Conservation (phyloP, 2,329 filamentous ascomycete genomes). For the Aureobasidium sp. region DNA sequence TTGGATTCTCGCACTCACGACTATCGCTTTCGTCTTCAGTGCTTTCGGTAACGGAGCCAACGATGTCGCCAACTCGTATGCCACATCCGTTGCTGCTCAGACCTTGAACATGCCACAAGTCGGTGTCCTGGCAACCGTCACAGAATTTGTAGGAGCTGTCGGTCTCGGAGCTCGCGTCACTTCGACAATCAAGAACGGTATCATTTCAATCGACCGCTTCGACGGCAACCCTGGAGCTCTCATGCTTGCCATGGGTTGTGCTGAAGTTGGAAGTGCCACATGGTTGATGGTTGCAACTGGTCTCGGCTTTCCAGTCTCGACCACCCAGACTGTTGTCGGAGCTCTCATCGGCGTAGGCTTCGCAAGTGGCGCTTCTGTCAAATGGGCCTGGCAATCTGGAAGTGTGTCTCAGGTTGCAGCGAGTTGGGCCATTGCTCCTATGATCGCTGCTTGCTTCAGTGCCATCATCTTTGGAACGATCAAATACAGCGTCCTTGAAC, state of each 20-base stretch:
- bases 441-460: slow-evolving; percentile 39
- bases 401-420: slow-evolving; percentile 6
- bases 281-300: slow-evolving; percentile 50
- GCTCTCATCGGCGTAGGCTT: slow-evolving; percentile 52
- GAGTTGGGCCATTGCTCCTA: slow-evolving; percentile 41
- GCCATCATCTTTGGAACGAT: slow-evolving; percentile 41
- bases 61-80: slow-evolving; percentile 44
- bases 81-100: slow-evolving; percentile 42
- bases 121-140: slow-evolving; percentile 39
- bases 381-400: slow-evolving; percentile 24
- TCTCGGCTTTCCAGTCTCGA: slow-evolving; percentile 50
- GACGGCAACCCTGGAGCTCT: slow-evolving; percentile 35
- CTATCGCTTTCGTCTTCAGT: neutral
- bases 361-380: slow-evolving; percentile 32
- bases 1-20: neutral
- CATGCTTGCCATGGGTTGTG: slow-evolving; percentile 37
- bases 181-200: slow-evolving; percentile 52
- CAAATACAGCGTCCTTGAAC: slow-evolving; percentile 42
- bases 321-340: slow-evolving; percentile 52
- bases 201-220: slow-evolving; percentile 45
- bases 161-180: slow-evolving; percentile 46
- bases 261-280: slow-evolving; percentile 37
- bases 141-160: slow-evolving; percentile 45
- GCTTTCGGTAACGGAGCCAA: slow-evolving; percentile 17
- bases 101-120: slow-evolving; percentile 25